Evolutionary conservation across 129 eudicot genomes (phyloP), one percentile per base, ranked within the genome.

Genomic region (Flaveria linearis): DNA sequence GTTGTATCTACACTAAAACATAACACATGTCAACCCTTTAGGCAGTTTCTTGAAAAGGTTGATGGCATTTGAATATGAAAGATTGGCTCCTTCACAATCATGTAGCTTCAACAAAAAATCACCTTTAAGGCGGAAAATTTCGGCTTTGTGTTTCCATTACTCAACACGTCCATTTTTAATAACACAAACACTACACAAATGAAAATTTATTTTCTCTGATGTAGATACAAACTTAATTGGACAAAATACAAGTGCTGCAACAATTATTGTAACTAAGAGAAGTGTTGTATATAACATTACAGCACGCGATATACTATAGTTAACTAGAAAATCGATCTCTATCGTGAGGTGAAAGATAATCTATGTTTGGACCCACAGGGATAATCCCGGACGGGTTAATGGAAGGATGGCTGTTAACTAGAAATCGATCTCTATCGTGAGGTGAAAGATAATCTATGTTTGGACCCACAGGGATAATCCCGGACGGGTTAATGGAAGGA

Each of bases 41-140:
- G 99, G 97, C 82, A 89, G 80, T 79, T 91, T 91, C 81, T 91
- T 95, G 82, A 86, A 91, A 76, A 91, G 91, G 72, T 84, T 86
- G 72, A 95, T 91, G 55, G n/a, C n/a, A n/a, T n/a, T n/a, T n/a
- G n/a, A n/a, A n/a, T n/a, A n/a, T n/a, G n/a, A 78, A 63, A 81
- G 70, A n/a, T n/a, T n/a, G n/a, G n/a, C n/a, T n/a, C n/a, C n/a
- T n/a, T n/a, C n/a, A n/a, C n/a, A 89, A 82, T 95, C 99, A 85
- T 84, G 89, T 64, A 95, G 84, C 84, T 95, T 95, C 87, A 95
- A 82, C 86, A 89, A 82, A 78, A 95, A 95, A 71, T 95, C 99
- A 9, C 99, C 99, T 76, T 89, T 91, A 5, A 95, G 88, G 61
- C 97, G 97, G 61, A 84, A 91, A 39, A 95, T 91, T 81, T 95